Conservation (phyloP, 805 yeast genomes). For the Saccharomycopsis oosterbeekiorum region DNA sequence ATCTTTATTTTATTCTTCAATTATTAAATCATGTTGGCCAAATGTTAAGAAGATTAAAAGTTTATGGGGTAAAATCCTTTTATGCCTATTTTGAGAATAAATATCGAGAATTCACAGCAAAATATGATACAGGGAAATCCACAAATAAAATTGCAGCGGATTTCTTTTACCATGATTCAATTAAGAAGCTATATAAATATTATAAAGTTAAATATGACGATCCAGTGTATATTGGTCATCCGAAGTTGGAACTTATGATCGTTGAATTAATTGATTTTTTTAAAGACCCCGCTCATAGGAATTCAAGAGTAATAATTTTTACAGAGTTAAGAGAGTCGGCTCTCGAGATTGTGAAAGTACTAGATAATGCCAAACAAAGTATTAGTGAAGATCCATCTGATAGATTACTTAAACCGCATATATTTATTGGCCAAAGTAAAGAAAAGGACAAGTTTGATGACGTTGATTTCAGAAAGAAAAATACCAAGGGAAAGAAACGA, state of each 20-base stretch:
- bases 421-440: conserved; percentile 86
- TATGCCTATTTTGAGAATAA: conserved; percentile 56
- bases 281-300: conserved; percentile 25
- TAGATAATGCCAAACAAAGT: conserved; percentile 30
- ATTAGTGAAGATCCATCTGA: conserved; percentile 21
- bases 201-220: conserved; percentile 24
- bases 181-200: conserved; percentile 34
- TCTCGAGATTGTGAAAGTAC: conserved; percentile 62
- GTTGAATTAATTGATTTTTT: conserved; percentile 52
- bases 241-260: conserved; percentile 54
- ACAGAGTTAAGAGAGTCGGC: conserved; percentile 89
- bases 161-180: conserved; percentile 44
- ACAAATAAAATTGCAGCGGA: conserved; percentile 52
- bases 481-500: conserved; percentile 33
- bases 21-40: conserved; percentile 65
- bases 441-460: conserved; percentile 65
- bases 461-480: conserved; percentile 34
- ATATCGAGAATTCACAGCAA: conserved; percentile 45
- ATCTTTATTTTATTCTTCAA: conserved; percentile 50
- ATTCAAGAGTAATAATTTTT: conserved; percentile 73
- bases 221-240: conserved; percentile 28
- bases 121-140: conserved; percentile 49
- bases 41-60: conserved; percentile 54
- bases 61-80: conserved; percentile 78
- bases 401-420: conserved; percentile 50